phyloP scores from a whole-genome alignment of 768 basidiomycete genomes.

The Termitomyces sp. region DNA sequence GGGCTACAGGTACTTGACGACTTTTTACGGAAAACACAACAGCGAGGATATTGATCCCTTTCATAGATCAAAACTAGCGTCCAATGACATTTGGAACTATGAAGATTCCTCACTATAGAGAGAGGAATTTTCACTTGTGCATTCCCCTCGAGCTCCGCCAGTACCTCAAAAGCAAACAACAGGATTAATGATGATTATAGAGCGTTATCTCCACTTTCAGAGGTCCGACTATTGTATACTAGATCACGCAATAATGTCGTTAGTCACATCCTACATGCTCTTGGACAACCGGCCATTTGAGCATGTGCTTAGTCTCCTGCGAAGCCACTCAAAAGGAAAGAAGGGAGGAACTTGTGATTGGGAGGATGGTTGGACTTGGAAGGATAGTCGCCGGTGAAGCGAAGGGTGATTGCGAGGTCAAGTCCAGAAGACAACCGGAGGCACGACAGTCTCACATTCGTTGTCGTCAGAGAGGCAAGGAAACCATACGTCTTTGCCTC shows the following conservation, averaged over 20 bases:
- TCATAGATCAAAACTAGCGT: slow-evolving; percentile 12
- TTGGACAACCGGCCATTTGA: too few relatives aligned
- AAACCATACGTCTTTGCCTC: too few relatives aligned
- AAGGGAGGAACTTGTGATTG: too few relatives aligned
- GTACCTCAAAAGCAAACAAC: not conserved
- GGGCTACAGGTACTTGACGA: slow-evolving; percentile 74
- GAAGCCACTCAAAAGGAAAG: not conserved
- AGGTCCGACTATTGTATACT: not conserved
- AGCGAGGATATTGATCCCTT: not conserved
- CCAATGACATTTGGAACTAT: not conserved
- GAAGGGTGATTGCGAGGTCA: too few relatives aligned
- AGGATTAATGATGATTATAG: not conserved
- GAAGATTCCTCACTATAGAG: not conserved
- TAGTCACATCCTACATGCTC: not conserved
- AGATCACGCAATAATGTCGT: not conserved
- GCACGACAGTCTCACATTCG: too few relatives aligned
- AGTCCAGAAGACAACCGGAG: too few relatives aligned
- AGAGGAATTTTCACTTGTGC: not conserved
- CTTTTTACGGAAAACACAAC: not conserved
- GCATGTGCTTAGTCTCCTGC: not conserved
- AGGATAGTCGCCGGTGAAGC: too few relatives aligned
- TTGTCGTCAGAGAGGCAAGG: too few relatives aligned
- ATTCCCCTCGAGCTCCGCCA: not conserved
- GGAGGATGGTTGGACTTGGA: too few relatives aligned
- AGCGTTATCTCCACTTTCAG: not conserved